A percentile compares a stretch with the other conserved stretches of the same genome.
Evolutionary conservation across 805 yeast genomes (phyloP).

Genomic region (Candida maris): DNA sequence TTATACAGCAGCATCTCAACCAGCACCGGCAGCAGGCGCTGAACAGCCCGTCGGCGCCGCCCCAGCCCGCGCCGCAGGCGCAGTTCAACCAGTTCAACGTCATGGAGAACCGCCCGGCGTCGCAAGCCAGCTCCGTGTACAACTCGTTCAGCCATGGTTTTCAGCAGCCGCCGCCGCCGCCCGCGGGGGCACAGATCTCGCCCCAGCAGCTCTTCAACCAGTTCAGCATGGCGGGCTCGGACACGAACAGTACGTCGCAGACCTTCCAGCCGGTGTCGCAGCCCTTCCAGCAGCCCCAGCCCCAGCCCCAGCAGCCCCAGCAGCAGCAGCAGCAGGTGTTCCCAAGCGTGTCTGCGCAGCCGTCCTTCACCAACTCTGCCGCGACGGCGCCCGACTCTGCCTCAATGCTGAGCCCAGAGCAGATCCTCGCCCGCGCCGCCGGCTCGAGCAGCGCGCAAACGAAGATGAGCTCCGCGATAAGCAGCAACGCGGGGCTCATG

Average conservation of each 20-base stretch:
- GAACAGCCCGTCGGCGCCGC: constrained; percentile 18
- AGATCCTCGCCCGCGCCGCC: constrained; percentile 31
- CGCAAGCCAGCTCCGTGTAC: constrained; percentile 27
- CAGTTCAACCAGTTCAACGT: constrained; percentile 13
- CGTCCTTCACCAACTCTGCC: constrained; percentile 7
- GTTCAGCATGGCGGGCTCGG: constrained; percentile 2
- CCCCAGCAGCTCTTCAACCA: constrained; percentile 19
- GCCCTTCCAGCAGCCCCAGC: not conserved
- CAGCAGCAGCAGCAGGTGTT: constrained; percentile 14
- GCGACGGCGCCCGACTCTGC: constrained; percentile 5
- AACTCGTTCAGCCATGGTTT: constrained; percentile 25
- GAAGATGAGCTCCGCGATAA: constrained; percentile 6
- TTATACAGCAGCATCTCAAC: constrained; percentile 10
- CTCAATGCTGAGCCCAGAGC: constrained; percentile 31
- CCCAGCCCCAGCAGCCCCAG: constrained; percentile 7
- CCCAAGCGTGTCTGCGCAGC: constrained; percentile 8
- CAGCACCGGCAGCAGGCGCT: constrained; percentile 12
- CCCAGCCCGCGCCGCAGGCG: constrained; percentile 16
- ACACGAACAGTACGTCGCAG: not conserved
- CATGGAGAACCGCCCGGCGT: constrained; percentile 27
- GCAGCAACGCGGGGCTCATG: constrained; percentile 10
- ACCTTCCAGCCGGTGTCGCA: not conserved
- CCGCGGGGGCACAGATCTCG: not conserved
- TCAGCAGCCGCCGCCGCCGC: constrained; percentile 13
- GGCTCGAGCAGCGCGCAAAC: constrained; percentile 9